Conservation (phyloP, 139 green algal species). For the Volvox africanus region DNA sequence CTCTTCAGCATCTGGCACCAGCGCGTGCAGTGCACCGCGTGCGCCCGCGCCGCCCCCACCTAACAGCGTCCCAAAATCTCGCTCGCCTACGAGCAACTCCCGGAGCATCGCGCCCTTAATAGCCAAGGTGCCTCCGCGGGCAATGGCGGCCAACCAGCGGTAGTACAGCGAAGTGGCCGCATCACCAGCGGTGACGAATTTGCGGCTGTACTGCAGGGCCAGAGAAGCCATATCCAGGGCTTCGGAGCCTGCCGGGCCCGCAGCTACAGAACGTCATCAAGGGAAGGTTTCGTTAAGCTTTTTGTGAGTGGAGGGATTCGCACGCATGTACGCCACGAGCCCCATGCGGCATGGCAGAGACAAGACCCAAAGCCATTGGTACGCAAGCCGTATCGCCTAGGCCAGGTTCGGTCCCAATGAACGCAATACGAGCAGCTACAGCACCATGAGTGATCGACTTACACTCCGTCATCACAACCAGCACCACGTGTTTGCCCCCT, state of each 20-base stretch:
- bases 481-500: too few species aligned
- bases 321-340: too few species aligned
- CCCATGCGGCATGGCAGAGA: too few species aligned
- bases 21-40: slow-evolving; percentile 62
- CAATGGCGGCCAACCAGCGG: slow-evolving; percentile 80
- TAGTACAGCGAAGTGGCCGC: slow-evolving; percentile 79
- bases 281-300: too few species aligned
- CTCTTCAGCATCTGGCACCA: slow-evolving; percentile 66
- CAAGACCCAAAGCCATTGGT: too few species aligned
- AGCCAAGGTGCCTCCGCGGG: slow-evolving; percentile 55
- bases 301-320: too few species aligned
- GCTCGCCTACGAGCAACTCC: slow-evolving; percentile 57
- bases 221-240: slow-evolving; percentile 57
- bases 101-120: slow-evolving; percentile 68
- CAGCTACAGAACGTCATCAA: too few species aligned
- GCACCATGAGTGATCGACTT: too few species aligned
- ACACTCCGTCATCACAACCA: too few species aligned
- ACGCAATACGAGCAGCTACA: too few species aligned
- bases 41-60: slow-evolving; percentile 54
- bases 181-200: slow-evolving; percentile 67
- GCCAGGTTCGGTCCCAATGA: too few species aligned
- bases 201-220: slow-evolving; percentile 70
- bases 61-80: slow-evolving; percentile 65
- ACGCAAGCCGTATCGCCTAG: too few species aligned
- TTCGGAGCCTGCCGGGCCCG: not conserved